Evolutionary conservation across 495 filamentous ascomycete species (phyloP).

Genomic region (Neurospora hispaniola): DNA sequence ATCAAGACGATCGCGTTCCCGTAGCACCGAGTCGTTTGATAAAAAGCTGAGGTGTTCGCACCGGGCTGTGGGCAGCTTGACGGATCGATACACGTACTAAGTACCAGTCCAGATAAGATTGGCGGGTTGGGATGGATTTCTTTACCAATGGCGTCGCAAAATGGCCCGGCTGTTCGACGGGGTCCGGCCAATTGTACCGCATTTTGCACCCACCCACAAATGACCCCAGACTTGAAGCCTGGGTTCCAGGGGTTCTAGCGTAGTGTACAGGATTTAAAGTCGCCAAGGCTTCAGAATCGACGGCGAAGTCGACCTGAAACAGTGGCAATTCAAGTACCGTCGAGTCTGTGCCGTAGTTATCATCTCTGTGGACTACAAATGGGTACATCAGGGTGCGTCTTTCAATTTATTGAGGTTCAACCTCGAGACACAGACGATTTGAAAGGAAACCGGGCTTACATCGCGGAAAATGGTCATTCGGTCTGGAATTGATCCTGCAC

Average conservation of each 20-base stretch:
- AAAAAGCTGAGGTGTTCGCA: constrained; percentile 24
- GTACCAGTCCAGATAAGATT: constrained; percentile 2
- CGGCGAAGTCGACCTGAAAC: not conserved
- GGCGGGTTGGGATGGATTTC: constrained; percentile 21
- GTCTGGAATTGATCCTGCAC: no score
- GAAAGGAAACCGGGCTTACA: not conserved
- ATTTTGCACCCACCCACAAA: not conserved
- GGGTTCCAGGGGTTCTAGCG: not conserved
- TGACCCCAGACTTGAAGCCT: not conserved
- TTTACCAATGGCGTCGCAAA: constrained; percentile 3
- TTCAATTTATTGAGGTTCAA: not conserved
- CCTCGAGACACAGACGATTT: not conserved
- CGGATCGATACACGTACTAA: not conserved
- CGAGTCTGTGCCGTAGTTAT: not conserved
- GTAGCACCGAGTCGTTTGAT: constrained; percentile 16
- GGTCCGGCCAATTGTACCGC: not conserved
- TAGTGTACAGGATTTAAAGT: not conserved
- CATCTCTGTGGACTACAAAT: not conserved
- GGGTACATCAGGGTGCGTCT: not conserved
- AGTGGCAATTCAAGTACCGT: not conserved
- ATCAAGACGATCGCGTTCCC: constrained; percentile 7
- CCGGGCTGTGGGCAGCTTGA: constrained; percentile 13
- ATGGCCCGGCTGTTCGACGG: not conserved
- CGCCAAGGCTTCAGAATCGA: not conserved
- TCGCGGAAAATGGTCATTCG: not conserved